These are phyloP conservation scores for Lactarius pseudohatsudake DNA, from an alignment of 768 basidiomycete genomes.

Conservation along the genomic window DNA sequence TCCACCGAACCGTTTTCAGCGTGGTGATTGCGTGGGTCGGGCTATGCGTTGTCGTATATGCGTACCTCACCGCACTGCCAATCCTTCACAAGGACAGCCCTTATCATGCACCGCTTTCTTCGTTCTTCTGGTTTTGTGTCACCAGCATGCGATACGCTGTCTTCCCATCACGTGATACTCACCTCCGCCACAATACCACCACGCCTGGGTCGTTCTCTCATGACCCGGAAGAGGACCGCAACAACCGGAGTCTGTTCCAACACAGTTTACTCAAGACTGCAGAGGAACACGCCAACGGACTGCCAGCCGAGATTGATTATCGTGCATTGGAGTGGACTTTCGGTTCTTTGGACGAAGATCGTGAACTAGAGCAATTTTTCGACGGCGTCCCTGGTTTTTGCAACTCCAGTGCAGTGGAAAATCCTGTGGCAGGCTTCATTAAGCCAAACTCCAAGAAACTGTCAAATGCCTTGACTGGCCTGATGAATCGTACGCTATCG, in stretches of 20 bases:
- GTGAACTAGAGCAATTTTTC: conserved; percentile 17
- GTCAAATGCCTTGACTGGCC: neutral
- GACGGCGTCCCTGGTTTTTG: conserved; percentile 17
- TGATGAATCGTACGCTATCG: conserved; percentile 22
- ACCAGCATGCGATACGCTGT: conserved; percentile 3
- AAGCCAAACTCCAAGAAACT: neutral
- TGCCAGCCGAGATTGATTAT: conserved; percentile 5
- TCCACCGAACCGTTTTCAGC: conserved; percentile 10
- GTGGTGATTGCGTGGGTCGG: conserved; percentile 2
- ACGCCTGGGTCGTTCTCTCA: neutral
- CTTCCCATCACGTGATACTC: neutral
- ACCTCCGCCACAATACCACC: neutral
- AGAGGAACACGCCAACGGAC: neutral
- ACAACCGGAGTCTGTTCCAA: neutral
- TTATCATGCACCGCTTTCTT: conserved; percentile 16
- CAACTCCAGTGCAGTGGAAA: neutral
- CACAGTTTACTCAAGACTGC: conserved; percentile 3
- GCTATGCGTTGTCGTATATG: neutral
- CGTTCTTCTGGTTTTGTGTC: neutral
- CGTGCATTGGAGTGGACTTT: conserved; percentile 12
- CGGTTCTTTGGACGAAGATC: conserved; percentile 12
- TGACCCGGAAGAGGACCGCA: neutral
- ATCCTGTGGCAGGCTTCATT: neutral
- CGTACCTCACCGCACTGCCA: conserved; percentile 3
- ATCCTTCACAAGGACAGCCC: conserved; percentile 7